These are phyloP conservation scores for Globisporangium sylvaticum DNA, from an alignment of 352 stramenopile species.

Conservation along the genomic window DNA sequence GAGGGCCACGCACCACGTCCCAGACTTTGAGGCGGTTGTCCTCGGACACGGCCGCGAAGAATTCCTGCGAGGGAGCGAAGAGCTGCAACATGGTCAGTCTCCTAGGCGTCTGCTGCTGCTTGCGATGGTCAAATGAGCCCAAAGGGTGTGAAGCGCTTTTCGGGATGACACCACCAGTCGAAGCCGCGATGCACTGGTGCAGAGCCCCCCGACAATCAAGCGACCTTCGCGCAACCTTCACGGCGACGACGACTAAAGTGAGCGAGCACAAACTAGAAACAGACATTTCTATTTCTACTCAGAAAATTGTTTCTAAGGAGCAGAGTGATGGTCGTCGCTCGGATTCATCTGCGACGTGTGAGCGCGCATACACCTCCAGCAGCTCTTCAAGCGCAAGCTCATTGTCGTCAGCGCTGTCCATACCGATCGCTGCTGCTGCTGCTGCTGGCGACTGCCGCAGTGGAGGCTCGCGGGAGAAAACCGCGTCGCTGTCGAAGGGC, in stretches of 20 bases:
- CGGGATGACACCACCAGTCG: conserved; percentile 6
- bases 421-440: background rate
- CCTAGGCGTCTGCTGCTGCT: background rate
- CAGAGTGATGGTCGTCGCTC: conserved; percentile 2
- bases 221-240: conserved; percentile 30
- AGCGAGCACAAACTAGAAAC: conserved; percentile 1
- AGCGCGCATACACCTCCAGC: conserved; percentile 12
- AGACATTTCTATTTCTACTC: background rate
- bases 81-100: conserved; percentile 48
- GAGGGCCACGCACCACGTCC: conserved; percentile 49
- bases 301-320: background rate
- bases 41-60: conserved; percentile 75
- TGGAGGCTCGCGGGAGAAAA: background rate
- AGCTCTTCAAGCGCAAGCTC: conserved; percentile 21
- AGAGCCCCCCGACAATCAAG: conserved; percentile 31
- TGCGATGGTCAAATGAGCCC: conserved; percentile 16
- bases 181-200: conserved; percentile 45
- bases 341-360: conserved; percentile 13
- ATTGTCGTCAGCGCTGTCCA: conserved; percentile 7
- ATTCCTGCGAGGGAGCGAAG: conserved; percentile 71
- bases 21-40: conserved; percentile 83
- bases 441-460: background rate
- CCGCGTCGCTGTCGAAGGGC: background rate
- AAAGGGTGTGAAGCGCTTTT: conserved; percentile 8
- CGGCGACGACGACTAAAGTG: background rate